Conservation (phyloP, 176 grass and related monocot genomes). For the Phoenix roebelenii region DNA sequence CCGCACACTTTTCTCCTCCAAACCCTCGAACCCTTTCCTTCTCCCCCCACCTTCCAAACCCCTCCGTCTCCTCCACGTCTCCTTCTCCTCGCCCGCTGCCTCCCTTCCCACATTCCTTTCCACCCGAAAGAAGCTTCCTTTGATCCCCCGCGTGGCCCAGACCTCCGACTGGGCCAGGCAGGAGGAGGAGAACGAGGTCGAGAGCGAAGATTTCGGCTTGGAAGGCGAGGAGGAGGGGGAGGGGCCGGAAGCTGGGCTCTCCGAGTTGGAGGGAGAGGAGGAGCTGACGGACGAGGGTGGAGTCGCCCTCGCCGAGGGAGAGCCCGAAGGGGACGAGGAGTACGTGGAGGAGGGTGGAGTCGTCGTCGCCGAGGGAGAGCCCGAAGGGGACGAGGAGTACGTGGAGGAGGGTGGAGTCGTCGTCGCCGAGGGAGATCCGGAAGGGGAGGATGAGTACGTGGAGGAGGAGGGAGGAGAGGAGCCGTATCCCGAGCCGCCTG, state of each 20-base stretch:
- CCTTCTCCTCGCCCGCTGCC: conserved; percentile 32
- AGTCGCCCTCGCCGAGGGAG: conserved; percentile 3
- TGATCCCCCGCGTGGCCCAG: conserved; percentile 9
- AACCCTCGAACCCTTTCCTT: conserved; percentile 12
- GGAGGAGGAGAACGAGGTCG: conserved; percentile 13
- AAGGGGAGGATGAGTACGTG: background rate
- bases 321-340: background rate
- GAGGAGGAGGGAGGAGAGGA: conserved; percentile 36
- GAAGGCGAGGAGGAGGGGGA: conserved; percentile 8
- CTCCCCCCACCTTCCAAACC: conserved; percentile 6
- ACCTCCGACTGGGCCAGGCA: conserved; percentile 40
- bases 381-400: background rate
- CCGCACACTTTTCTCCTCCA: background rate
- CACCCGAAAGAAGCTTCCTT: conserved; percentile 19
- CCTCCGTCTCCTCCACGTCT: conserved; percentile 13
- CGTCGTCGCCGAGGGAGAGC: conserved; percentile 2
- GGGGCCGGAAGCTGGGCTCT: conserved; percentile 7
- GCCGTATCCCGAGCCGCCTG: conserved; percentile 25
- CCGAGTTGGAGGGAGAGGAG: conserved; percentile 15
- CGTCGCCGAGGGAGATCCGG: conserved; percentile 3
- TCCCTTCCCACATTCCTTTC: conserved; percentile 28
- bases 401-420: conserved; percentile 8
- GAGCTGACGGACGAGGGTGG: conserved; percentile 1
- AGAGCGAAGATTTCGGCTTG: background rate
- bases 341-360: conserved; percentile 5